These are phyloP conservation scores for Echinosphaeria canescens DNA, from an alignment of 2,329 filamentous ascomycete species.

Conservation along the genomic window DNA sequence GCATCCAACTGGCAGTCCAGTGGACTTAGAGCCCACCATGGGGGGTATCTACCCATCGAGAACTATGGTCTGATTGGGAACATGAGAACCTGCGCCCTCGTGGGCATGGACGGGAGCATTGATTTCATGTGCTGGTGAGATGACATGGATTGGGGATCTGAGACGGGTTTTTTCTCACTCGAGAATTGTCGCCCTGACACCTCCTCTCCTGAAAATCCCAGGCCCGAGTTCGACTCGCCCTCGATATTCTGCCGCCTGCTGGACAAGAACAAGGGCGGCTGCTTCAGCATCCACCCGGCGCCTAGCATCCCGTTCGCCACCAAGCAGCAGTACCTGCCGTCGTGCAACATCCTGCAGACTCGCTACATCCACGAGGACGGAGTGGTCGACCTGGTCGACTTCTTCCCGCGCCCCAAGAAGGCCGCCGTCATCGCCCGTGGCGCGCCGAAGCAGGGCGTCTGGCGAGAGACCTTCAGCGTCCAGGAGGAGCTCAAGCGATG, in stretches of 20 bases:
- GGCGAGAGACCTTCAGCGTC: conserved; percentile 27
- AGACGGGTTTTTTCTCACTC: background rate
- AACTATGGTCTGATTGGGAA: conserved; percentile 67
- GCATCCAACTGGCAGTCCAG: conserved; percentile 11
- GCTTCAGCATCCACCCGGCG: conserved; percentile 44
- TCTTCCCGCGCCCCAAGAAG: conserved; percentile 49
- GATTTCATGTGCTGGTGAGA: conserved; percentile 59
- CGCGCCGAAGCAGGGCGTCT: conserved; percentile 22
- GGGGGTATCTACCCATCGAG: conserved; percentile 39
- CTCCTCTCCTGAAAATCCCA: too few relatives aligned
- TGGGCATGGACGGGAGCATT: conserved; percentile 51
- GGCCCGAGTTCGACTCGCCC: conserved; percentile 62
- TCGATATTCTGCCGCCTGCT: conserved; percentile 54
- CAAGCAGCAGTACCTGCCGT: conserved; percentile 60
- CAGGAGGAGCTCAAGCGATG: conserved; percentile 45
- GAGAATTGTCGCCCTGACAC: too few relatives aligned
- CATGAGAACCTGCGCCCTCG: conserved; percentile 58
- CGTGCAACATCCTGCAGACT: conserved; percentile 55
- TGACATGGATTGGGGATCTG: background rate
- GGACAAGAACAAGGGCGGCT: conserved; percentile 53
- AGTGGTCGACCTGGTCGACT: conserved; percentile 52
- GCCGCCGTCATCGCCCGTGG: conserved; percentile 25
- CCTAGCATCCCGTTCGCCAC: conserved; percentile 33
- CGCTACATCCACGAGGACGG: conserved; percentile 60
- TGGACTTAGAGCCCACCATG: conserved; percentile 2